Base-by-base conservation (phyloP, 2,329 filamentous ascomycete genomes). In the Colletotrichum tabaci region DNA sequence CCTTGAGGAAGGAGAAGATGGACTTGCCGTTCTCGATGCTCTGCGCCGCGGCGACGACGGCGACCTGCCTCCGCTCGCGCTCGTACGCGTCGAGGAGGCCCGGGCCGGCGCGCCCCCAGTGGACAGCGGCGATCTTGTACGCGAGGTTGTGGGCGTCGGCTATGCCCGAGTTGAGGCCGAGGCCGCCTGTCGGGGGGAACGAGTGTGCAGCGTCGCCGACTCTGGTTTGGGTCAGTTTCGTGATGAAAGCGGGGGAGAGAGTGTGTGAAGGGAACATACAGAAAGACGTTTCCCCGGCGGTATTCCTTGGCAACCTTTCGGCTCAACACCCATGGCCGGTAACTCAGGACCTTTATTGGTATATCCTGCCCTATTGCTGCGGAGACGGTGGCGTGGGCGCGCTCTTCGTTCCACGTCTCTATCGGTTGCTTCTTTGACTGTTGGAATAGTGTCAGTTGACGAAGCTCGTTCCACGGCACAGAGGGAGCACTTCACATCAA, bases 11-110 rank as follows among this genome's bases (percentile, higher is more conserved):
- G 0, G 75, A 77, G 52, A 85, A 85, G 6, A 85, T 84, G 52
- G 82, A 76, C 52, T 80, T 77, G 2, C 83, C 83, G 30, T 85
- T 85, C 64, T 84, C 84, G 47, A 85, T 80, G 66, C 82, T 84
- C 65, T 85, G 84, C 4, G 78, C 74, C 0, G 83, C 80, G 62
- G 83, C 84, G 0, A 83, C 77, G 2, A 81, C 67, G 0, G 83
- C 83, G 12, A 85, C 79, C 18, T 79, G 82, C 5, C 78, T 80
- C 1, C 82, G 76, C 6, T 85, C 84, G 3, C 68, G 47, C 23
- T 81, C 73, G 66, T 85, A 85, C 1, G 77, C 80, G 30, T 80
- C 75, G 8, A 85, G 78, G 0, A 84, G 77, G 5, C 21, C 70
- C 44, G 56, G 68, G 72, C 66, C 74, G 63, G 70, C 82, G 79